These are phyloP conservation scores for Ceratocystis cacaofunesta DNA, from an alignment of 2,329 filamentous ascomycete genomes.

Conservation along the genomic window DNA sequence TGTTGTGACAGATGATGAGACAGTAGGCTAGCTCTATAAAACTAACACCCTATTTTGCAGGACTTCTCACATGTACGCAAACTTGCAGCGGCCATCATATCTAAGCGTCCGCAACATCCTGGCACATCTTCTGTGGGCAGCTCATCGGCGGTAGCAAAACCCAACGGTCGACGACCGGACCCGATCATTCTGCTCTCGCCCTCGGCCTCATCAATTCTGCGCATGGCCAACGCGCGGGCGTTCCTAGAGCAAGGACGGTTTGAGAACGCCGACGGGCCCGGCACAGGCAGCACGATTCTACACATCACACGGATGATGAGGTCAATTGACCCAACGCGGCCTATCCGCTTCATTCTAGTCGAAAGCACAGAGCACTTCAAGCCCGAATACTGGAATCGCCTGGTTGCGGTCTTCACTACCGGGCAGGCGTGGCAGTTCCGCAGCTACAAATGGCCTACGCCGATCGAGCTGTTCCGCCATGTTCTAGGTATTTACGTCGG, in stretches of 20 bases:
- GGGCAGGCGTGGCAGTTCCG: constrained; percentile 99
- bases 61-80: constrained; percentile 93
- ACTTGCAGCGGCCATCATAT: constrained; percentile 62
- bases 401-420: constrained; percentile 94
- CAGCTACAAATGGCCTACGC: constrained; percentile 87
- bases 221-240: constrained; percentile 87
- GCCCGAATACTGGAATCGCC: constrained; percentile 90
- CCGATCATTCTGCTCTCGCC: constrained; percentile 96
- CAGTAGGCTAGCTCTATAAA: not conserved
- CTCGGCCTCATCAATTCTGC: constrained; percentile 83
- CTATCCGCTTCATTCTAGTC: constrained; percentile 87
- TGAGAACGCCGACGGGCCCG: constrained; percentile 56
- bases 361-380: constrained; percentile 91
- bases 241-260: constrained; percentile 82
- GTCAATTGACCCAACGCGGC: constrained; percentile 50
- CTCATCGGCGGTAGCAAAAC: constrained; percentile 32
- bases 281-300: constrained; percentile 61
- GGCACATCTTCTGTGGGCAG: constrained; percentile 21
- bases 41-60: constrained; percentile 30
- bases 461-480: constrained; percentile 77
- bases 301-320: constrained; percentile 69
- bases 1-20: not conserved
- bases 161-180: constrained; percentile 40
- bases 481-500: constrained; percentile 79
- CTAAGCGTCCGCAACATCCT: constrained; percentile 36